Evolutionary conservation across 164 flowering plant genomes (phyloP).

Genomic region (Aristolochia fimbriata): DNA sequence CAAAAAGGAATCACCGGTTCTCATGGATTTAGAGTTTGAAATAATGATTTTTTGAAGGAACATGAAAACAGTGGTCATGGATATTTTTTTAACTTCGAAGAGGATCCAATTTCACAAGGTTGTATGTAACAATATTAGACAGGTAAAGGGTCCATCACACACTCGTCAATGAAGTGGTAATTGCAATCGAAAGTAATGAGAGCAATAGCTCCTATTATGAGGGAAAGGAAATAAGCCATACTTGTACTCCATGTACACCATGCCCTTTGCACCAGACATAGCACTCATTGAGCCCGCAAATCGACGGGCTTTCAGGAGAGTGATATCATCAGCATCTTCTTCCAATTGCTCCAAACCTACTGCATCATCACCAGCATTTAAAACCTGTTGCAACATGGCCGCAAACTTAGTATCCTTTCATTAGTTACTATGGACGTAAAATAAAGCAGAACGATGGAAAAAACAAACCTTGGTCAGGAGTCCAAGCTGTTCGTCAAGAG

Average conservation of each 20-base stretch:
- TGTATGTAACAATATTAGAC: too few species aligned
- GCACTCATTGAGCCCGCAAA: slow-evolving; percentile 69
- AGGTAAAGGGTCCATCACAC: too few species aligned
- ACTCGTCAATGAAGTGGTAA: too few species aligned
- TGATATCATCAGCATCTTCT: slow-evolving; percentile 79
- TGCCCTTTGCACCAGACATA: slow-evolving; percentile 87
- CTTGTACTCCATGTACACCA: slow-evolving; percentile 92
- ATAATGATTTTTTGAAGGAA: too few species aligned
- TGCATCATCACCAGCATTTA: slow-evolving; percentile 76
- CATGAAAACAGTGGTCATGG: too few species aligned
- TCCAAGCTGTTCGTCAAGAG: slow-evolving; percentile 58
- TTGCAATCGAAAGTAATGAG: neutral
- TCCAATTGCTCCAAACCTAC: slow-evolving; percentile 88
- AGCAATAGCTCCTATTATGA: neutral
- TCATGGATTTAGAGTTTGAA: too few species aligned
- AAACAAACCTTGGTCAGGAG: slow-evolving; percentile 67
- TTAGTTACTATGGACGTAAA: neutral
- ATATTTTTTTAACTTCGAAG: too few species aligned
- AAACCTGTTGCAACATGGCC: slow-evolving; percentile 30
- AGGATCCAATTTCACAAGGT: too few species aligned
- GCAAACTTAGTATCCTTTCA: neutral
- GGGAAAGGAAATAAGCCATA: slow-evolving; percentile 9
- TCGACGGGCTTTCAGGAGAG: slow-evolving; percentile 72
- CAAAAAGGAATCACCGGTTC: slow-evolving; percentile 2
- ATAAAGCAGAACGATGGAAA: neutral